phyloP scores from a whole-genome alignment of 2,329 filamentous ascomycete genomes.

The Chrysoporthe austroafricana region DNA sequence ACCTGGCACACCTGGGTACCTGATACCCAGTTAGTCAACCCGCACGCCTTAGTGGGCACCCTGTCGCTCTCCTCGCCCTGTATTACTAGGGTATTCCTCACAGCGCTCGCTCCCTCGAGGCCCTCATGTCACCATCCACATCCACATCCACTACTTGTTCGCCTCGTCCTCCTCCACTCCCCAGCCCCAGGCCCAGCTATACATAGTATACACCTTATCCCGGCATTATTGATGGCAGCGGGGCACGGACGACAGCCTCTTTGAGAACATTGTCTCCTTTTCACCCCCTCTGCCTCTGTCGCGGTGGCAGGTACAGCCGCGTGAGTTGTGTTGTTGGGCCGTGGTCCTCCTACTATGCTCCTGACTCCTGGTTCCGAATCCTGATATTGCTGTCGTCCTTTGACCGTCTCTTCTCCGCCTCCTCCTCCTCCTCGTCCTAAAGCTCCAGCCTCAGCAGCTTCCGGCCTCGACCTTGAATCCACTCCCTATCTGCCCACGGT shows the following conservation, averaged over 20 bases:
- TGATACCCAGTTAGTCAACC: too few species aligned
- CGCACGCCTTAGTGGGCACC: not conserved
- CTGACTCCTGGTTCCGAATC: conserved; percentile 9
- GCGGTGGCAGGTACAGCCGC: not conserved
- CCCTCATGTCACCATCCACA: not conserved
- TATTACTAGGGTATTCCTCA: not conserved
- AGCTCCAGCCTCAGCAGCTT: conserved; percentile 9
- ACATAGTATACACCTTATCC: not conserved
- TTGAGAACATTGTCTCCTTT: not conserved
- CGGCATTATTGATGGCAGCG: conserved; percentile 5
- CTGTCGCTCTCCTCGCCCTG: not conserved
- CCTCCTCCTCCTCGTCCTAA: not conserved
- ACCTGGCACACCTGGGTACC: too few species aligned
- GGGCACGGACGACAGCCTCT: conserved; percentile 4
- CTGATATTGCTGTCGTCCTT: not conserved
- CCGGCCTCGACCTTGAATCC: not conserved
- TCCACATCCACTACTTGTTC: not conserved
- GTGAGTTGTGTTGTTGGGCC: conserved; percentile 7
- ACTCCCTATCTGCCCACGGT: not conserved
- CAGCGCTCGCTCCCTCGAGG: not conserved
- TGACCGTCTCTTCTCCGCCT: conserved; percentile 10
- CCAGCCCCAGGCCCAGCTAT: not conserved
- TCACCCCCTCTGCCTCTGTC: not conserved
- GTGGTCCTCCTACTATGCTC: not conserved
- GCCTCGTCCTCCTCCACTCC: conserved; percentile 1